Percentiles rank a stretch among this genome's conserved stretches.
Conservation (phyloP, 2,329 filamentous ascomycete species). For the Penicillium sp. region DNA sequence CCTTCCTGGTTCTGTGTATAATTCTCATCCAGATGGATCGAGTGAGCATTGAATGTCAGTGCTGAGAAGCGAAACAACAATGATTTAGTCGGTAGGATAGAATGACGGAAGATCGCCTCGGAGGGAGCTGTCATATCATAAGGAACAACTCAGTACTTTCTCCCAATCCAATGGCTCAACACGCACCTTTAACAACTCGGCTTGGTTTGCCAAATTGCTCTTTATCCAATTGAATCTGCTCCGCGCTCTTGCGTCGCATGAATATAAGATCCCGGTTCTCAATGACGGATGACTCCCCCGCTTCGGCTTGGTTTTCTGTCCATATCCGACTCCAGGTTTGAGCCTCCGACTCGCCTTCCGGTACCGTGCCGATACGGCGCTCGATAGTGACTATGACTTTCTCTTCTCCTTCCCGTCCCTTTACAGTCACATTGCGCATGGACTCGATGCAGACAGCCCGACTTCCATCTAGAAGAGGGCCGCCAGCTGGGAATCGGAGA, state of each 20-base stretch:
- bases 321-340: conserved; percentile 42
- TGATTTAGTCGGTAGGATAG: conserved; percentile 60
- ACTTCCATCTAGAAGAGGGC: conserved; percentile 31
- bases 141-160: conserved; percentile 17
- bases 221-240: conserved; percentile 29
- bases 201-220: conserved; percentile 19
- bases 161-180: conserved; percentile 6
- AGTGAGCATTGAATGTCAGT: conserved; percentile 86
- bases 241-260: conserved; percentile 49
- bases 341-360: conserved; percentile 33
- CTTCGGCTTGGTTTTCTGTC: conserved; percentile 41
- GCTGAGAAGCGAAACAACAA: conserved; percentile 89
- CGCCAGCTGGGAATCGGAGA: conserved; percentile 50
- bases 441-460: conserved; percentile 45
- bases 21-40: conserved; percentile 74
- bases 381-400: conserved; percentile 61
- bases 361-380: conserved; percentile 45
- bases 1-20: conserved; percentile 70
- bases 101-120: conserved; percentile 53
- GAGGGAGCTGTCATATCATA: conserved; percentile 41
- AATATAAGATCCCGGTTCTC: conserved; percentile 63
- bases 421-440: conserved; percentile 48
- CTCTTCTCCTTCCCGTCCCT: conserved; percentile 49
- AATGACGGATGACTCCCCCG: conserved; percentile 46
- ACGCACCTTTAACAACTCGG: conserved; percentile 37